A percentile compares a stretch with the other conserved stretches of the same genome.
Conservation (phyloP, 1,284 basidiomycete species). For the Termitomyces sp. region DNA sequence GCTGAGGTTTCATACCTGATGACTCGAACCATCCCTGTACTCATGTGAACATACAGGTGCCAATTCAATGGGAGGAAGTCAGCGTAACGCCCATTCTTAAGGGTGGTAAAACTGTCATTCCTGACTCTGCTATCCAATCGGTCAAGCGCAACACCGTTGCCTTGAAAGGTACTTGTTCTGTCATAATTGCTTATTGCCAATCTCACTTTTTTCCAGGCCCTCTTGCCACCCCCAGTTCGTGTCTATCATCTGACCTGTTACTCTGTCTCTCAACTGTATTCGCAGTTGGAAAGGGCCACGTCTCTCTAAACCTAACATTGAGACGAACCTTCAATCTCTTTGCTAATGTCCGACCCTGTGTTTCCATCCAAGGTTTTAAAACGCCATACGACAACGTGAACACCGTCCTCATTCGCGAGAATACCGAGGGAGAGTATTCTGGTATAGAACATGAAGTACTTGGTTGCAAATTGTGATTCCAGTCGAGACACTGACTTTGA, state of each 20-base stretch:
- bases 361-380: slow-evolving; percentile 95
- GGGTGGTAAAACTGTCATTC: slow-evolving; percentile 96
- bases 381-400: slow-evolving; percentile 98
- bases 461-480: not conserved
- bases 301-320: slow-evolving; percentile 95
- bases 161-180: slow-evolving; percentile 72
- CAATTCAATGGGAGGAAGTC: slow-evolving; percentile 99
- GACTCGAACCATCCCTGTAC: slow-evolving; percentile 1
- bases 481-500: not conserved
- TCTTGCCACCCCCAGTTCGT: slow-evolving; percentile 86
- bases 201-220: slow-evolving; percentile 52
- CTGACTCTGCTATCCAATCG: slow-evolving; percentile 85
- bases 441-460: slow-evolving; percentile 95
- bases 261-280: slow-evolving; percentile 14
- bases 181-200: not conserved
- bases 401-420: slow-evolving; percentile 98
- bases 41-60: slow-evolving; percentile 54
- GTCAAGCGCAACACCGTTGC: slow-evolving; percentile 98
- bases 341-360: slow-evolving; percentile 97
- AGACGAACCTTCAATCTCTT: slow-evolving; percentile 97
- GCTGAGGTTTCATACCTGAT: slow-evolving; percentile 57
- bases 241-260: slow-evolving; percentile 3
- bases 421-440: slow-evolving; percentile 99
- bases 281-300: slow-evolving; percentile 97
- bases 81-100: slow-evolving; percentile 92